These are phyloP conservation scores for Chiua sp. DNA, from an alignment of 1,284 basidiomycete species.

Conservation along the genomic window DNA sequence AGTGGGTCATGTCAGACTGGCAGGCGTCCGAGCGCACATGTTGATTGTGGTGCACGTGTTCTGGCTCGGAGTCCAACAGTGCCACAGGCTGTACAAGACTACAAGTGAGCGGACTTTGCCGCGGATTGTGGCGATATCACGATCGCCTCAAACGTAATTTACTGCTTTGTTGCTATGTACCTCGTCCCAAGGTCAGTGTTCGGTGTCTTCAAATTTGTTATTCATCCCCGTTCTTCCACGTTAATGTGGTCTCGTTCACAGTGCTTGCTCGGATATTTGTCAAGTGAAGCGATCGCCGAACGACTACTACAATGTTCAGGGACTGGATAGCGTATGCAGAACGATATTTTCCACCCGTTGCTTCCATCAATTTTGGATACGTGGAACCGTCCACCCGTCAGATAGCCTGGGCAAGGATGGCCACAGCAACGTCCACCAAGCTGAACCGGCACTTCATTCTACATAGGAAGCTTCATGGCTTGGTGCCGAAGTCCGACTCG, in stretches of 20 bases:
- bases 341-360: background rate
- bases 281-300: background rate
- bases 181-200: background rate
- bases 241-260: background rate
- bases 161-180: background rate
- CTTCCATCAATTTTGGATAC: slow-evolving; percentile 6
- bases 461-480: background rate
- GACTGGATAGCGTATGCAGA: too few relatives aligned
- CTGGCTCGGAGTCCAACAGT: too few relatives aligned
- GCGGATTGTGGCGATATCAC: background rate
- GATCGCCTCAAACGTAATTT: too few relatives aligned
- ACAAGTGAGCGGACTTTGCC: background rate
- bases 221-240: background rate
- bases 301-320: background rate
- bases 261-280: background rate
- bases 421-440: slow-evolving; percentile 4
- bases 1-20: too few relatives aligned
- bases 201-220: background rate
- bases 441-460: background rate
- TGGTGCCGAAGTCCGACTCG: too few relatives aligned
- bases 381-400: background rate
- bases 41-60: background rate
- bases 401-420: background rate
- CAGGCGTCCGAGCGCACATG: too few relatives aligned
- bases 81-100: background rate